Evolutionary conservation across 225 moss, liverwort and hornwort genomes (phyloP), one percentile per base, ranked within the genome.

Genomic region (Takakia lepidozioides): DNA sequence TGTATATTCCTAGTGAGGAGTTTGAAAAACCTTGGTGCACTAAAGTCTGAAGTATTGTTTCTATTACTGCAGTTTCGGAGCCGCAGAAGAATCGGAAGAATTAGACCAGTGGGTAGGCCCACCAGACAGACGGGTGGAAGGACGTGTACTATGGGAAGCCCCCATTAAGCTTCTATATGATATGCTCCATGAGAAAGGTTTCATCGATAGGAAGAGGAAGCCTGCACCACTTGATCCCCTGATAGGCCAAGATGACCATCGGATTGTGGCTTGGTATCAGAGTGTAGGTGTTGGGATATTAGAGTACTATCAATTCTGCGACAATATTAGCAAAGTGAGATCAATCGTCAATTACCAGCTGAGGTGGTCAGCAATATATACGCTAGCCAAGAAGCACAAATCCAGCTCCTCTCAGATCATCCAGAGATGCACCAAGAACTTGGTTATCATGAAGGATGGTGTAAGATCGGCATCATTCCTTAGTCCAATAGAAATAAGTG

Each of bases 321-420:
- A 79, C 41, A 79, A 79, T 52, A 57, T 79, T 10, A 64, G 45
- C 42, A 79, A 70, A 61, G 70, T 79, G 29, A 63, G 79, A 29
- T 63, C 74, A 19, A 67, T 74, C 9, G 74, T 61, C 17, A 79
- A 79, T 55, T 79, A 74, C 38, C 60, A 74, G 6, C 37, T 79
- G 35, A 53, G 79, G 38, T 79, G 74, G 79, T 79, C 74, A 27
- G 79, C 74, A 3, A 74, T 79, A 21, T 79, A 79, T 54, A 74
- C 79, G 8, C 74, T 79, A 30, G 67, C 74, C 15, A 79, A 79
- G 66, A 79, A 79, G 60, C 79, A 79, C 55, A 79, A 74, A 19
- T 79, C 79, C 20, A 79, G 79, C 74, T 74, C 79, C 27, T 70
- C 66, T 53, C 62, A 74, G 66, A 61, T 79, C 43, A 74, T 79